These are phyloP conservation scores for Marasmius oreades DNA, from an alignment of 1,284 basidiomycete genomes.

Conservation along the genomic window DNA sequence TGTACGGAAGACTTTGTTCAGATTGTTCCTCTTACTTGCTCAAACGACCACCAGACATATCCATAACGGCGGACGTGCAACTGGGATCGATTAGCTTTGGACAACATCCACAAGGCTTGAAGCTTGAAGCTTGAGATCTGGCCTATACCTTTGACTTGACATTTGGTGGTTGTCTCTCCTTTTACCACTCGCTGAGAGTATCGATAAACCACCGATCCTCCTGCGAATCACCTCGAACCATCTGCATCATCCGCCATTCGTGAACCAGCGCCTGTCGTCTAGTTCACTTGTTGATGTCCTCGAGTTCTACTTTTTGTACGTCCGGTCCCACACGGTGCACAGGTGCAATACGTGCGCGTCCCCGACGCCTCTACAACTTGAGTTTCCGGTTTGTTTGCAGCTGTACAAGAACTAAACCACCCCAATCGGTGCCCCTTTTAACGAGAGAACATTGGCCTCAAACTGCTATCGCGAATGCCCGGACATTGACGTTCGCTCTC, in stretches of 20 bases:
- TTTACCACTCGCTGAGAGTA: conserved; percentile 85
- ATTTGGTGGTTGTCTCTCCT: conserved; percentile 87
- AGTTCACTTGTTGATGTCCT: conserved; percentile 76
- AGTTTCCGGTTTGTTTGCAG: conserved; percentile 72
- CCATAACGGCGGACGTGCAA: conserved; percentile 78
- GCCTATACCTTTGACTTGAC: too few species aligned
- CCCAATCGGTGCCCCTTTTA: conserved; percentile 61
- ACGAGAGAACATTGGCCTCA: conserved; percentile 55
- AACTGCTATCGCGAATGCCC: conserved; percentile 36
- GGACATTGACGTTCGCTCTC: conserved; percentile 54
- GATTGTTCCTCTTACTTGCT: not conserved
- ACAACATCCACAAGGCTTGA: conserved; percentile 32
- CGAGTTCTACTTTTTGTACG: conserved; percentile 71
- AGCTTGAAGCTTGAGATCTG: too few species aligned
- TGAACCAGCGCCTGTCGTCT: conserved; percentile 69
- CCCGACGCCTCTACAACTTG: conserved; percentile 74
- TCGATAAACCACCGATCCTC: conserved; percentile 45
- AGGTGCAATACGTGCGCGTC: conserved; percentile 84
- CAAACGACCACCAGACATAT: conserved; percentile 40
- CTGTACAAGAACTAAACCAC: conserved; percentile 67
- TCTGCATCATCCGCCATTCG: conserved; percentile 4
- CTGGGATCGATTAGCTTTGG: conserved; percentile 68
- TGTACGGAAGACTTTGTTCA: conserved; percentile 12
- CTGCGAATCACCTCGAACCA: not conserved
- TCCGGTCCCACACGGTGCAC: conserved; percentile 71